Conservation (phyloP, 2,329 filamentous ascomycete genomes). For the Kalaharituber pfeilii region DNA sequence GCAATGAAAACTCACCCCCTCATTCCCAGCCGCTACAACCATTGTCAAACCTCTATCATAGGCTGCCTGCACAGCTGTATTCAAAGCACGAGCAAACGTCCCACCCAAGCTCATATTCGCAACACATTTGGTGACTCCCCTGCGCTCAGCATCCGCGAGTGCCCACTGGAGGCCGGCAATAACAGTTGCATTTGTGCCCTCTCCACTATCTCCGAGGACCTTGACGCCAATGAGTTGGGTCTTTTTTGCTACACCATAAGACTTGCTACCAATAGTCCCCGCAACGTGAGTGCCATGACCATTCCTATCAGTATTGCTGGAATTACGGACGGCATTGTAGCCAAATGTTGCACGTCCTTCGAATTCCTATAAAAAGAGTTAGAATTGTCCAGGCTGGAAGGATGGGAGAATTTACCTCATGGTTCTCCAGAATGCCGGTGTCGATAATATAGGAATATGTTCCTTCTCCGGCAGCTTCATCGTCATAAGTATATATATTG, state of each 20-base stretch:
- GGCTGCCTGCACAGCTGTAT: conserved; percentile 82
- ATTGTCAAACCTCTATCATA: conserved; percentile 87
- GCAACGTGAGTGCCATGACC: conserved; percentile 36
- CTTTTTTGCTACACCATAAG: conserved; percentile 34
- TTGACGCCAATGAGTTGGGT: conserved; percentile 33
- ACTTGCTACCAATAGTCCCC: conserved; percentile 32
- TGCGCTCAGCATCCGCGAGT: conserved; percentile 2
- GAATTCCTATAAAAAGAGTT: too few species aligned
- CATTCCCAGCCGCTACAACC: conserved; percentile 89
- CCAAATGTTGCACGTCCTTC: conserved; percentile 38
- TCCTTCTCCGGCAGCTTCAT: background rate
- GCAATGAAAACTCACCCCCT: conserved; percentile 83
- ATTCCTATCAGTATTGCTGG: conserved; percentile 26
- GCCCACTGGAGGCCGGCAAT: conserved; percentile 13
- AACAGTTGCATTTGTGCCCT: conserved; percentile 5
- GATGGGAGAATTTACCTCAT: background rate
- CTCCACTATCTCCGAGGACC: conserved; percentile 28
- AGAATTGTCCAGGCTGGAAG: too few species aligned
- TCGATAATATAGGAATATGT: background rate
- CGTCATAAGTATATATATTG: background rate
- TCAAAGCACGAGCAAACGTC: conserved; percentile 81
- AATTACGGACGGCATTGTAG: conserved; percentile 31
- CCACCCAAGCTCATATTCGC: conserved; percentile 91
- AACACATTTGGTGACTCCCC: conserved; percentile 1
- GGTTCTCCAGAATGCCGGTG: background rate